Conservation (phyloP, 768 basidiomycete species). For the Phanerochaete carnosa region DNA sequence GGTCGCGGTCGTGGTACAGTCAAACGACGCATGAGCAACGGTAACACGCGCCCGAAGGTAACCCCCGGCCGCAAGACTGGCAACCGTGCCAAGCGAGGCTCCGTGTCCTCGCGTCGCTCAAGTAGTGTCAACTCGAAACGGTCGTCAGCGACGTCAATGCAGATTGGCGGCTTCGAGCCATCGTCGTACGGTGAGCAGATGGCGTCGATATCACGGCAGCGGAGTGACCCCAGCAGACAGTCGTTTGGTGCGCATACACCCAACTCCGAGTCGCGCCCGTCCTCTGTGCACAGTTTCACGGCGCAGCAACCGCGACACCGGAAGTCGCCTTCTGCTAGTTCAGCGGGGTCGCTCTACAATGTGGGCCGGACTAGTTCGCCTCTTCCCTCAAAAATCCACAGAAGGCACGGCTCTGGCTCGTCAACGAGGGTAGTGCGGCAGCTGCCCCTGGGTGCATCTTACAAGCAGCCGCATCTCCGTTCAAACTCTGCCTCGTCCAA, state of each 20-base stretch:
- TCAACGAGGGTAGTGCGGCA: slow-evolving; percentile 80
- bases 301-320: slow-evolving; percentile 57
- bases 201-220: slow-evolving; percentile 33
- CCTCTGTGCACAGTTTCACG: slow-evolving; percentile 79
- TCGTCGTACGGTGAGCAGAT: slow-evolving; percentile 35
- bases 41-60: slow-evolving; percentile 24
- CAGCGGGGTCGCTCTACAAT: slow-evolving; percentile 58
- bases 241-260: slow-evolving; percentile 83
- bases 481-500: slow-evolving; percentile 79
- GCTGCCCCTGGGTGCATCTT: slow-evolving; percentile 31
- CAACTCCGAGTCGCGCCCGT: slow-evolving; percentile 86
- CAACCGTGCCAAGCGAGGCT: slow-evolving; percentile 64
- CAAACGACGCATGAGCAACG: slow-evolving; percentile 48
- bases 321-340: slow-evolving; percentile 76
- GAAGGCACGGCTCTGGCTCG: slow-evolving; percentile 75
- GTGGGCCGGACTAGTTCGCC: slow-evolving; percentile 66
- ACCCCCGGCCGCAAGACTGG: slow-evolving; percentile 26
- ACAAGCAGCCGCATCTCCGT: slow-evolving; percentile 49
- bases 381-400: slow-evolving; percentile 67
- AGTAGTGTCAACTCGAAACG: slow-evolving; percentile 89
- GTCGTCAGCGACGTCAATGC: slow-evolving; percentile 52
- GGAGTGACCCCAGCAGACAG: slow-evolving; percentile 55
- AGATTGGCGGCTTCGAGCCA: slow-evolving; percentile 51
- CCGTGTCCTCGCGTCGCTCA: slow-evolving; percentile 79
- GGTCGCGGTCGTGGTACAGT: slow-evolving; percentile 31